Evolutionary conservation across 139 green algal species (phyloP).

Genomic region (Coccomyxa sp.): DNA sequence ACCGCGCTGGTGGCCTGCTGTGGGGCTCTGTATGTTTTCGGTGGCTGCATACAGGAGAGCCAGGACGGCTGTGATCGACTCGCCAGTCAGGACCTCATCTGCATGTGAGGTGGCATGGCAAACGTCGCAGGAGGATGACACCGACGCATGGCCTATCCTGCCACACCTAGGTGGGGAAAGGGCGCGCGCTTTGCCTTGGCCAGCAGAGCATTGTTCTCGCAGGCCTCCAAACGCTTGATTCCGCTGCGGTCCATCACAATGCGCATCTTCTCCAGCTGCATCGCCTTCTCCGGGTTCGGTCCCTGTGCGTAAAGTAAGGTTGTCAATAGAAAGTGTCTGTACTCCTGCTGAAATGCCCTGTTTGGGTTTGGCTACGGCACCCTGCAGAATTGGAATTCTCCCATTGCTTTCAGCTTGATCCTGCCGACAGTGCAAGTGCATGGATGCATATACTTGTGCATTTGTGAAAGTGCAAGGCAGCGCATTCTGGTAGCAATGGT

Average conservation of each 20-base stretch:
- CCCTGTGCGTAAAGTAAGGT: no score
- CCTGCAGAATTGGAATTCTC: neutral
- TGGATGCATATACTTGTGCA: neutral
- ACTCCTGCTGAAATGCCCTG: neutral
- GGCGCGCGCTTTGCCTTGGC: neutral
- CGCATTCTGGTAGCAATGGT: no score
- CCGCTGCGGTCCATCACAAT: slow-evolving; percentile 16
- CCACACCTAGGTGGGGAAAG: neutral
- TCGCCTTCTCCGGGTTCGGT: neutral
- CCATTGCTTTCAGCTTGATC: neutral
- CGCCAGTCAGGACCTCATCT: no score
- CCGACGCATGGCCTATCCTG: no score
- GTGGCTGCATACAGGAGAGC: no score
- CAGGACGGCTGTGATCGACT: no score
- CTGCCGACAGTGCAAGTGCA: neutral
- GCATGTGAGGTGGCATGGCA: no score
- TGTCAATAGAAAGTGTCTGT: no score
- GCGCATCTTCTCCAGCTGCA: slow-evolving; percentile 4
- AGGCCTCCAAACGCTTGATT: slow-evolving; percentile 21
- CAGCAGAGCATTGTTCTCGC: neutral
- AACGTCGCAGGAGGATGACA: no score
- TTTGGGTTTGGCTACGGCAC: neutral
- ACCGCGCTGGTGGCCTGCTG: no score
- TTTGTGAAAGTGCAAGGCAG: no score
- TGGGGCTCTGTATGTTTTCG: no score